These are phyloP conservation scores for Suhomyces faveliae DNA, from an alignment of 805 yeast species.

Conservation along the genomic window DNA sequence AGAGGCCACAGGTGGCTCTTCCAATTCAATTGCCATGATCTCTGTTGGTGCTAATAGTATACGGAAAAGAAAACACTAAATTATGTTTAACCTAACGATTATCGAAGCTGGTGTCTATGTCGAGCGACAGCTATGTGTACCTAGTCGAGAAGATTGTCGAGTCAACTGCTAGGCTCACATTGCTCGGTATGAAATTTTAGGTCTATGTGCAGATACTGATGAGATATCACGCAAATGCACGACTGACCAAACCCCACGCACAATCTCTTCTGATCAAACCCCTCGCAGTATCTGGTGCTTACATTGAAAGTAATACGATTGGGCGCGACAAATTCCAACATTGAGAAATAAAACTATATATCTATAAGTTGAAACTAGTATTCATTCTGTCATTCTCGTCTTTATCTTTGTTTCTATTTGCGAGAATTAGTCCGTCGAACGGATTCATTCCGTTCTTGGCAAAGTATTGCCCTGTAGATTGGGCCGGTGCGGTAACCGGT, in stretches of 20 bases:
- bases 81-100: no score
- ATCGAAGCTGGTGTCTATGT: neutral
- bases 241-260: neutral
- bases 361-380: constrained; percentile 6
- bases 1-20: constrained; percentile 39
- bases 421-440: constrained; percentile 38
- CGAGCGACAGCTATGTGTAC: neutral
- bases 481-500: constrained; percentile 27
- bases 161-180: neutral
- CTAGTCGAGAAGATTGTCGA: neutral
- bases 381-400: constrained; percentile 2
- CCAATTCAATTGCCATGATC: constrained; percentile 43
- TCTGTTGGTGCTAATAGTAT: neutral
- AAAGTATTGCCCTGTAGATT: constrained; percentile 31
- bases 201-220: neutral
- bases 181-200: neutral
- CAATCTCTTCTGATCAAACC: no score
- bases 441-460: constrained; percentile 39
- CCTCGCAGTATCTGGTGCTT: neutral
- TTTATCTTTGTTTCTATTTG: constrained; percentile 13
- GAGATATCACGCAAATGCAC: neutral
- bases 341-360: neutral
- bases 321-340: neutral
- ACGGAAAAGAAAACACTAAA: neutral
- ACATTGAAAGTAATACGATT: neutral